Evolutionary conservation across 768 basidiomycete genomes (phyloP), one percentile per base, ranked within the genome.

Genomic region (Amanita brunnescens): DNA sequence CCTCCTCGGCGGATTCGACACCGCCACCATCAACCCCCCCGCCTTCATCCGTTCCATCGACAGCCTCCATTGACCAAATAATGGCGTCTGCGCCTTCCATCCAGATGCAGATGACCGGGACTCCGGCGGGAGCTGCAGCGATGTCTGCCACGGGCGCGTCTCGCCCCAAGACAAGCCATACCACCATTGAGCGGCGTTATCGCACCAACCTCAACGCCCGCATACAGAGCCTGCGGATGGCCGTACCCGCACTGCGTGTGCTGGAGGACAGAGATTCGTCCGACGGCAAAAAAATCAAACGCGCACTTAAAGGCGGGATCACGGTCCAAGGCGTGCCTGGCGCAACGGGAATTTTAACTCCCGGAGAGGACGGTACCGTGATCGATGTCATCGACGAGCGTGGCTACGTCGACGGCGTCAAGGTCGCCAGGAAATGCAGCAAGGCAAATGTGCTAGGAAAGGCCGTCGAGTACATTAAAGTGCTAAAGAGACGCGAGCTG

Each of bases 361-460:
- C 65, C 12, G 55, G 58, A 16, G 69, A 70, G 16, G 67, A 68
- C 33, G 69, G 66, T 9, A 63, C 60, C 0, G 64, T 67, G 9
- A 65, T 74, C 5, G 84, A 86, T 57, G 69, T 78, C 1, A 79
- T 88, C n/a, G 89, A 92, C 54, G 81, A 83, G 33, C 77, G 89
- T 3, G 91, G 91, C 2, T 91, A 85, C 57, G 85, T 92, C 2
- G 91, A 94, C 59, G 91, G 91, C n/a, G 88, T 94, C 61, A 87
- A 87, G 64, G 85, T 91, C 8, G 91, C 91, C 6, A 76, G 90
- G 53, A 94, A 92, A 67, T 88, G 88, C 64, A 87, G 85, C 67
- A 94, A 94, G 62, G 90, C 90, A 2, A 91, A 89, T 52, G 87
- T 94, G 5, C 76, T 94, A 8, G 89, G 86, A 32, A 94, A 93